Percentiles rank a stretch among this genome's conserved stretches.
Evolutionary conservation across 2,329 filamentous ascomycete species (phyloP).

Genomic region (Blastomyces parvus): DNA sequence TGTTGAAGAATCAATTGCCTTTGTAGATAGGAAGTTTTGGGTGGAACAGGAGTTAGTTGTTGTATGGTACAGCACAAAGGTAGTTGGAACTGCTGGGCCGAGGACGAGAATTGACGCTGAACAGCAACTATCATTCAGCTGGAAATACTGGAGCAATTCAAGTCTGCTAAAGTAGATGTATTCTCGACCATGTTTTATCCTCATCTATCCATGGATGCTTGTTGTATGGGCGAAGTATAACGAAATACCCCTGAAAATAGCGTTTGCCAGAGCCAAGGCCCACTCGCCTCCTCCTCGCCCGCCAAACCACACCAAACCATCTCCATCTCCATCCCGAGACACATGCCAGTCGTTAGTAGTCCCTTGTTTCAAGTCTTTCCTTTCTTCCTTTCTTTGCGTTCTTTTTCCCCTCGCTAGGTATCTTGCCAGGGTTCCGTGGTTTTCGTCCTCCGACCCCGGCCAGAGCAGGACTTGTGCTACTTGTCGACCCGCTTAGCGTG

Average conservation of each 20-base stretch:
- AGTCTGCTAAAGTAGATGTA: background rate
- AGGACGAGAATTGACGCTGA: background rate
- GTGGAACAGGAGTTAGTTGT: background rate
- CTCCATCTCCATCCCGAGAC: background rate
- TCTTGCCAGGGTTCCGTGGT: background rate
- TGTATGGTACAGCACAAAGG: background rate
- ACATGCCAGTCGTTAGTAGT: conserved; percentile 6
- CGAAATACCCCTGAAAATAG: conserved; percentile 1
- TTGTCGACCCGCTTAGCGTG: background rate
- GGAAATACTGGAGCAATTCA: background rate
- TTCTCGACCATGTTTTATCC: background rate
- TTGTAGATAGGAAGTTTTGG: background rate
- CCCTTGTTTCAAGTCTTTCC: conserved; percentile 12
- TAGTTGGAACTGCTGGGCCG: background rate
- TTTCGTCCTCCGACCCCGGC: background rate
- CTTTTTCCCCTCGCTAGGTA: background rate
- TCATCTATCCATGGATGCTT: background rate
- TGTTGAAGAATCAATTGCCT: background rate
- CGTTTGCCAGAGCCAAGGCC: background rate
- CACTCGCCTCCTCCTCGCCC: background rate
- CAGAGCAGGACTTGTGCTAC: background rate
- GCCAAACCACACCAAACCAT: background rate
- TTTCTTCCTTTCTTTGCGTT: conserved; percentile 8
- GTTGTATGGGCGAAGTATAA: background rate
- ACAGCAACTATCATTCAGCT: background rate